These are phyloP conservation scores for Melanogaster broomeanus DNA, from an alignment of 768 basidiomycete genomes.

Conservation along the genomic window DNA sequence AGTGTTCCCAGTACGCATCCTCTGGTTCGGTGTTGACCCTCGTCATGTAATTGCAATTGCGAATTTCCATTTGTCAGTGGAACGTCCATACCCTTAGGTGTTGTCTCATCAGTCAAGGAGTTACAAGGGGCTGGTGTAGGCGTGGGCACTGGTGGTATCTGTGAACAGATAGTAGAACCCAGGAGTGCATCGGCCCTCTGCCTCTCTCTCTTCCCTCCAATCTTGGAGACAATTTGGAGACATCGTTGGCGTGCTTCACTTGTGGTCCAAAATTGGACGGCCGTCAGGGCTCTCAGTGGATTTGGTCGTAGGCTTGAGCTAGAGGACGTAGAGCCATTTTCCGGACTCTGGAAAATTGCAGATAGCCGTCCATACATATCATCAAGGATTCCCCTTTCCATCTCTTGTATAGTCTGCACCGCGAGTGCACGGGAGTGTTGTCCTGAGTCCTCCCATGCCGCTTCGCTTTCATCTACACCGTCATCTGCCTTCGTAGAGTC, in stretches of 20 bases:
- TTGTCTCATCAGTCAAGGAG: not conserved
- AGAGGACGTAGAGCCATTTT: not conserved
- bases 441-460: conserved; percentile 34
- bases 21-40: conserved; percentile 20
- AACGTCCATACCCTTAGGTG: not conserved
- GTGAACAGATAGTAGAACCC: conserved; percentile 16
- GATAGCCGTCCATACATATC: conserved; percentile 57
- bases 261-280: conserved; percentile 78
- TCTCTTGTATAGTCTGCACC: conserved; percentile 75
- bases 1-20: conserved; percentile 59
- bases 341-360: not conserved
- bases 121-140: not conserved
- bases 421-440: conserved; percentile 72
- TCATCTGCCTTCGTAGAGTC: conserved; percentile 18
- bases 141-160: conserved; percentile 11
- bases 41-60: conserved; percentile 13
- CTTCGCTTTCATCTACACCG: conserved; percentile 18
- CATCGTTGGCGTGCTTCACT: conserved; percentile 72
- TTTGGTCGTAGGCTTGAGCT: not conserved
- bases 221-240: conserved; percentile 75
- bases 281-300: not conserved
- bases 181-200: conserved; percentile 66
- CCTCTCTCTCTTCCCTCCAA: conserved; percentile 72
- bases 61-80: not conserved
- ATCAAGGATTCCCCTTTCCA: conserved; percentile 59